phyloP scores from a whole-genome alignment of 2,329 filamentous ascomycete genomes.

The Ceratocystiopsis brevicomis region DNA sequence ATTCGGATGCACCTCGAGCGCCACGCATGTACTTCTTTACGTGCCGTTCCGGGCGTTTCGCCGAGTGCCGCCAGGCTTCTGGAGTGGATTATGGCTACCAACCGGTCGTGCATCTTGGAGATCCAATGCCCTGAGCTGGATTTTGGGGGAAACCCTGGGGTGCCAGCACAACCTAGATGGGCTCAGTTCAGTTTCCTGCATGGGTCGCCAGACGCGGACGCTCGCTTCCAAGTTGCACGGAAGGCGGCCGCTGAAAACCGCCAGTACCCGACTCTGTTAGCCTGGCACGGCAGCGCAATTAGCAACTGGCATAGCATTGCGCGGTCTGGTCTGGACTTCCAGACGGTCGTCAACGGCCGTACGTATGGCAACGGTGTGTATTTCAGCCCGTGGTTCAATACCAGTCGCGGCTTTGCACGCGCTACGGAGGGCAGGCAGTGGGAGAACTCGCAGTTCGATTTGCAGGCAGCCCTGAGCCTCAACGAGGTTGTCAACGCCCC shows the following conservation, averaged over 20 bases:
- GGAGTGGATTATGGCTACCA: constrained; percentile 79
- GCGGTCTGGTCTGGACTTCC: constrained; percentile 61
- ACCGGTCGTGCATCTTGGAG: constrained; percentile 69
- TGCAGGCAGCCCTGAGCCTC: constrained; percentile 45
- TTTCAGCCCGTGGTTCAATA: constrained; percentile 41
- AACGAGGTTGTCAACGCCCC: constrained; percentile 74
- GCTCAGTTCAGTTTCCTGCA: constrained; percentile 77
- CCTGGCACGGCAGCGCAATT: constrained; percentile 66
- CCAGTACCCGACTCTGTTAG: constrained; percentile 53
- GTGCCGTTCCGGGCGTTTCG: constrained; percentile 34
- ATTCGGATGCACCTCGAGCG: constrained; percentile 32
- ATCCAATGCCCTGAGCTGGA: constrained; percentile 28
- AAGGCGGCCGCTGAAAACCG: constrained; percentile 20
- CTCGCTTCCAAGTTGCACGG: constrained; percentile 49
- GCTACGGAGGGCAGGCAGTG: constrained; percentile 22
- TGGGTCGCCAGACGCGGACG: constrained; percentile 73
- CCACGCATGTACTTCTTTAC: constrained; percentile 21
- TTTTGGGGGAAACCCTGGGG: no score
- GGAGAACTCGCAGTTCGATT: constrained; percentile 46
- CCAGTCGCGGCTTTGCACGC: constrained; percentile 33
- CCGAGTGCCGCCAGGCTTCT: constrained; percentile 49
- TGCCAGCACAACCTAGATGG: constrained; percentile 38
- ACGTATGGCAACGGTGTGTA: constrained; percentile 68
- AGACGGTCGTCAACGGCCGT: constrained; percentile 42
- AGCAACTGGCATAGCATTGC: constrained; percentile 83